Evolutionary conservation across 202 grass and related monocot species (phyloP), one percentile per base, ranked within the genome.

Genomic region (Hordeum pubiflorum): DNA sequence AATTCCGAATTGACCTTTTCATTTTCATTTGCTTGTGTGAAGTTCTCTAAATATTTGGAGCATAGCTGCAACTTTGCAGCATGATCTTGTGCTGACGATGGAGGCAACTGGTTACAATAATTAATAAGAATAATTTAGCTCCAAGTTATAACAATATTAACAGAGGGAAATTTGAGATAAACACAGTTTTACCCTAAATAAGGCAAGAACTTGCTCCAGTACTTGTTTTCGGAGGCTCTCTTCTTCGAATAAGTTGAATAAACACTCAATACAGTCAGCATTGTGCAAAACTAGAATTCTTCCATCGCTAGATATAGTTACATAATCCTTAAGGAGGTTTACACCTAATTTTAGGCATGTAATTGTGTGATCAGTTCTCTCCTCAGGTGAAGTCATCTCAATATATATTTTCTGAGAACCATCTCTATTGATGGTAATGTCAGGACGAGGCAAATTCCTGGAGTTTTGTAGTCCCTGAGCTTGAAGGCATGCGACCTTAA

Each of bases 241-340:
- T 60, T 88, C 91, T 89, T 89, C 86, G 74, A 94, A 94, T 50
- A 94, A 80, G 58, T 91, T 81, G 46, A 94, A 94, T 77, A 94
- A 86, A 69, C 79, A 86, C 76, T 94, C 91, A 75, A 91, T 86
- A 76, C 91, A 93, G 46, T 63, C 78, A 20, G 80, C 69, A 81
- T 86, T 94, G 52, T 94, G 91, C 60, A 94, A 88, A 86, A 94
- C 83, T 46, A 76, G 69, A 82, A 64, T 41, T 37, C 70, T 89
- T 67, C 91, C 91, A 80, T 87, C 69, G 11, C 83, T 81, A 43
- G 76, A 74, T 81, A 94, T 84, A 31, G 79, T 72, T 43, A 91
- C 33, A 82, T 91, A 94, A 43, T 89, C 91, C 62, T 86, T 86
- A 48, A 94, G 88, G 44, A 94, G 83, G 32, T 78, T 86, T 73